Conservation (phyloP, 805 yeast species). For the Yarrowia alimentaria region DNA sequence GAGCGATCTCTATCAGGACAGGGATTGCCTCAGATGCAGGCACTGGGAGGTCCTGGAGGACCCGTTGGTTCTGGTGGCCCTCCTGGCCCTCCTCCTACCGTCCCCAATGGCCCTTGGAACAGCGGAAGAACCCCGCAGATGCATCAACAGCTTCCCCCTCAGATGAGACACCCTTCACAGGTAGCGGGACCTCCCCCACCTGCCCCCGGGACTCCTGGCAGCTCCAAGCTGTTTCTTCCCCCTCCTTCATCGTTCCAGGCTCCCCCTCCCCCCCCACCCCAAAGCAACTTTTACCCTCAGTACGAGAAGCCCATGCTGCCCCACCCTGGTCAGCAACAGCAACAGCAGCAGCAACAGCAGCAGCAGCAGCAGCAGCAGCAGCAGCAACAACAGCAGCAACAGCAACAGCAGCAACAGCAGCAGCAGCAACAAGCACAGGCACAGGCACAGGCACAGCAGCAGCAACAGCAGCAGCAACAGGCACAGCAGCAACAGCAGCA, state of each 20-base stretch:
- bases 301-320: constrained; percentile 20
- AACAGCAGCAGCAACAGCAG: constrained; percentile 1
- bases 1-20: constrained; percentile 4
- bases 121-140: constrained; percentile 6
- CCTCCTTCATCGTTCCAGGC: constrained; percentile 20
- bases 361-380: constrained; percentile 2
- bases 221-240: constrained; percentile 7
- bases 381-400: constrained; percentile 14
- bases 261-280: constrained; percentile 12
- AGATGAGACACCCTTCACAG: constrained; percentile 22
- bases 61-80: too few relatives aligned
- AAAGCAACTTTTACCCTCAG: constrained; percentile 21
- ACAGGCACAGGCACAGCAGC: neutral
- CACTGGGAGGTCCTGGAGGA: too few relatives aligned
- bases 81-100: too few relatives aligned
- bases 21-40: constrained; percentile 1
- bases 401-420: neutral
- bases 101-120: neutral
- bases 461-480: neutral
- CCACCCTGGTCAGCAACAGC: constrained; percentile 2
- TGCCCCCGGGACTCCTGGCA: constrained; percentile 9
- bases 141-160: constrained; percentile 19
- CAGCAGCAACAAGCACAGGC: neutral
- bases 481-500: constrained; percentile 16
- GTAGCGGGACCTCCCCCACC: constrained; percentile 12